These are phyloP conservation scores for Escallonia herrerae DNA, from an alignment of 129 eudicot genomes.

Conservation along the genomic window DNA sequence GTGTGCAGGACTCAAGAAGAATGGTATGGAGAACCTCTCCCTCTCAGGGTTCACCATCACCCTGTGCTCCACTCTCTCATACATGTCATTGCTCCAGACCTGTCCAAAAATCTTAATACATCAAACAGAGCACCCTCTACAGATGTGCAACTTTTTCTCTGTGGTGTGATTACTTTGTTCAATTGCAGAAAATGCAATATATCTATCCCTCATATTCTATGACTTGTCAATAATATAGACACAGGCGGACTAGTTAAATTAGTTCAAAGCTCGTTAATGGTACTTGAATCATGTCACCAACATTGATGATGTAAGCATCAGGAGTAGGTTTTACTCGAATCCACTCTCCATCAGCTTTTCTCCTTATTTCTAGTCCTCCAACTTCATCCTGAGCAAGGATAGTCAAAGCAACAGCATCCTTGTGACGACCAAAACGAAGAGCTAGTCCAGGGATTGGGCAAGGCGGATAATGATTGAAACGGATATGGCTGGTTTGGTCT, in stretches of 20 bases:
- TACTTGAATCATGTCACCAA: conserved; percentile 31
- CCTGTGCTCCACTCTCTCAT: conserved; percentile 82
- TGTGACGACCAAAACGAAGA: conserved; percentile 7
- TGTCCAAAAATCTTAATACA: conserved; percentile 1
- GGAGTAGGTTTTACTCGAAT: conserved; percentile 21
- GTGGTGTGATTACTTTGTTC: too few relatives aligned
- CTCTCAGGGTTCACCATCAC: conserved; percentile 3
- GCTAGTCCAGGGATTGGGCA: conserved; percentile 24
- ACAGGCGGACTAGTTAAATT: neutral
- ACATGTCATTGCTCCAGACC: conserved; percentile 65
- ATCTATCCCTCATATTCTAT: too few relatives aligned
- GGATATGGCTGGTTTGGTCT: conserved; percentile 16
- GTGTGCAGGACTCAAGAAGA: conserved; percentile 58
- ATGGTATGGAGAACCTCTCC: conserved; percentile 24
- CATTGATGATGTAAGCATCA: conserved; percentile 22
- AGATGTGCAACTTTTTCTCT: too few relatives aligned
- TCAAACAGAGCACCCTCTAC: neutral
- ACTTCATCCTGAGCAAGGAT: conserved; percentile 29
- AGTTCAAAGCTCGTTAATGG: neutral
- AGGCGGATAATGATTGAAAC: conserved; percentile 27
- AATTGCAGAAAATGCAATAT: too few relatives aligned
- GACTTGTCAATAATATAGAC: neutral
- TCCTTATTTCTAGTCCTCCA: conserved; percentile 28
- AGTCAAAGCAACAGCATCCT: conserved; percentile 30
- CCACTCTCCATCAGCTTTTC: conserved; percentile 32